Conservation (phyloP, 148 eudicot species). For the Dysphania ambrosioides region DNA sequence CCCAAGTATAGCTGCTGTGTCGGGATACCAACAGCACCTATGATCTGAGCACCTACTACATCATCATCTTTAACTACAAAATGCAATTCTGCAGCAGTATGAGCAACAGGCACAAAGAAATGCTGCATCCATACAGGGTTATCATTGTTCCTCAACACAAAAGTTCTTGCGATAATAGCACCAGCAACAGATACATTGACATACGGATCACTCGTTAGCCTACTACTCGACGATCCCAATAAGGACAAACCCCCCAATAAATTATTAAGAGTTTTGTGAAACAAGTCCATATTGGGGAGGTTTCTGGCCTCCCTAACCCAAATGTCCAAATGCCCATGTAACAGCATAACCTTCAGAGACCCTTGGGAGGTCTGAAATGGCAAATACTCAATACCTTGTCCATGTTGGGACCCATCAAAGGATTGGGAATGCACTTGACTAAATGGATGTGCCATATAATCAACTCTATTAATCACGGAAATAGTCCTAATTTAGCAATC, state of each 20-base stretch:
- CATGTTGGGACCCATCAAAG: constrained; percentile 32
- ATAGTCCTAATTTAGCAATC: neutral
- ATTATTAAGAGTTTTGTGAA: constrained; percentile 50
- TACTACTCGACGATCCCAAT: constrained; percentile 21
- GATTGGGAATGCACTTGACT: constrained; percentile 23
- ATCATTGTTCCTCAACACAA: constrained; percentile 54
- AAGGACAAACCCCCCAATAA: constrained; percentile 33
- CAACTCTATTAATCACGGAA: neutral
- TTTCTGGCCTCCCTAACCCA: constrained; percentile 76
- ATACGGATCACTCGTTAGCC: constrained; percentile 75
- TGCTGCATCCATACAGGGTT: constrained; percentile 75
- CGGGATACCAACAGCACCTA: constrained; percentile 65
- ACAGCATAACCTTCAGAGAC: constrained; percentile 49
- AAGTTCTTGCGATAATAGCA: constrained; percentile 67
- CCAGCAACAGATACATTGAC: constrained; percentile 54
- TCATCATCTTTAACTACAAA: constrained; percentile 73
- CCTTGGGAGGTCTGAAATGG: constrained; percentile 54
- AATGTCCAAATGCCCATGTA: constrained; percentile 90
- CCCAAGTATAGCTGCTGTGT: constrained; percentile 45
- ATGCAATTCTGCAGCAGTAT: constrained; percentile 57
- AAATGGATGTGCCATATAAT: constrained; percentile 41
- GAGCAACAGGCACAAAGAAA: constrained; percentile 72
- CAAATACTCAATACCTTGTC: constrained; percentile 49
- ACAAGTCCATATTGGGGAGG: constrained; percentile 77
- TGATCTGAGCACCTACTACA: constrained; percentile 58